Percentiles rank a stretch among this genome's conserved stretches.
phyloP scores from a whole-genome alignment of 352 stramenopile genomes.

The Phytopythium ostracodes region DNA sequence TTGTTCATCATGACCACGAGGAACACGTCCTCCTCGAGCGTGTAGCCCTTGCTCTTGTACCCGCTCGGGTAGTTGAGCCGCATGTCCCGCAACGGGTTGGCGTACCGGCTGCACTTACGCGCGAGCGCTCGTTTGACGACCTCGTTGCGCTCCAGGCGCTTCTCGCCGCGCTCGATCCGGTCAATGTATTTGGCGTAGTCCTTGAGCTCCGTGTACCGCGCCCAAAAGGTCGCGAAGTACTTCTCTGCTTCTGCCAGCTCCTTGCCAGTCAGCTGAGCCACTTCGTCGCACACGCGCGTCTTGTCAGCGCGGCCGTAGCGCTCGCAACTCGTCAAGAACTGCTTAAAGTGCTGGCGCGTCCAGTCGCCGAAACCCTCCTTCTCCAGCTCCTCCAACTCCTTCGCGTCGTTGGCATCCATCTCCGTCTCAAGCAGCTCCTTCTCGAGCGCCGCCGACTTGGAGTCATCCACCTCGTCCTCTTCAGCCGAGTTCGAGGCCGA shows the following conservation, averaged over 20 bases:
- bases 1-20: constrained; percentile 99
- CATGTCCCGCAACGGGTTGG: constrained; percentile 89
- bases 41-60: constrained; percentile 94
- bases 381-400: constrained; percentile 71
- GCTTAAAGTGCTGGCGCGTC: constrained; percentile 87
- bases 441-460: constrained; percentile 62
- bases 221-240: constrained; percentile 97
- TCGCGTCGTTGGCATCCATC: constrained; percentile 61
- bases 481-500: constrained; percentile 65
- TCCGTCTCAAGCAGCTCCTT: constrained; percentile 77
- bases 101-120: constrained; percentile 94
- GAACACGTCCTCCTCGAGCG: constrained; percentile 98
- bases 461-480: constrained; percentile 45
- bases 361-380: constrained; percentile 95
- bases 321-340: constrained; percentile 91
- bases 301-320: constrained; percentile 92
- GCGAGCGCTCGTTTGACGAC: constrained; percentile 96
- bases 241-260: constrained; percentile 87
- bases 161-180: constrained; percentile 96
- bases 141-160: constrained; percentile 93
- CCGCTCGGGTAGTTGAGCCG: constrained; percentile 84
- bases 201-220: constrained; percentile 91
- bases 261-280: constrained; percentile 89
- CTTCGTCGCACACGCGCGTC: constrained; percentile 87
- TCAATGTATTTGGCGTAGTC: constrained; percentile 93